Base-by-base conservation (phyloP, 129 eudicot genomes). In the Saussurea involucrata region DNA sequence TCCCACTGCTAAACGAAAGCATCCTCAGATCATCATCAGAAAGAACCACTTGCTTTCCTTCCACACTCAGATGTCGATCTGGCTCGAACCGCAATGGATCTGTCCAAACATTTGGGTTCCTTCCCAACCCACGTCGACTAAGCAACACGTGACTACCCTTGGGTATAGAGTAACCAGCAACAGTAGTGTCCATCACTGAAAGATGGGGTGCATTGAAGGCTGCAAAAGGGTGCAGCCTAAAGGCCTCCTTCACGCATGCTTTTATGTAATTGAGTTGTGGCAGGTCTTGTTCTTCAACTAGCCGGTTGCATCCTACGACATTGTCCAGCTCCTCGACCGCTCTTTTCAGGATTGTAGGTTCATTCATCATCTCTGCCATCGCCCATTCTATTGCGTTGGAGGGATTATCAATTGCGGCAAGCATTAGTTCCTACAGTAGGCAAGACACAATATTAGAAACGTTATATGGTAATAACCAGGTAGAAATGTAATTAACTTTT, bases 71-170 rank as follows among this genome's bases (percentile, higher is more conserved):
- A 67, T 82, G 85, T n/a, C 85, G 78, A 63, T 76, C 29, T 18
- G 82, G 82, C 29, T 70, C 53, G 27, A 63, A 82, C 49, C 40
- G 66, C 64, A 76, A 49, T 12, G 85, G 78, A 24, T 82, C 53
- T 9, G 2, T 36, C 85, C 85, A 82, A n/a, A 61, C 71, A 49
- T 61, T 29, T 22, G 77, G 67, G 42, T 76, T 76, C 49, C 81
- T 78, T 20, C 81, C 81, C 3, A 81, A 49, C 8, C 77, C 63
- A 1, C 15, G 28, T 20, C 77, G 71, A 21, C 79, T 73, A 34
- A 80, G 63, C 4, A 74, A 21, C 68, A 74, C 63, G 6, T 80
- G 80, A 18, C 84, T 80, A 32, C 84, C 84, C 70, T 80, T 73
- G 12, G 84, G 84, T 53, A 74, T 80, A 69, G 74, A 80, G 75